Base-by-base conservation (phyloP, 768 basidiomycete species). In the Termitomyces sp. region DNA sequence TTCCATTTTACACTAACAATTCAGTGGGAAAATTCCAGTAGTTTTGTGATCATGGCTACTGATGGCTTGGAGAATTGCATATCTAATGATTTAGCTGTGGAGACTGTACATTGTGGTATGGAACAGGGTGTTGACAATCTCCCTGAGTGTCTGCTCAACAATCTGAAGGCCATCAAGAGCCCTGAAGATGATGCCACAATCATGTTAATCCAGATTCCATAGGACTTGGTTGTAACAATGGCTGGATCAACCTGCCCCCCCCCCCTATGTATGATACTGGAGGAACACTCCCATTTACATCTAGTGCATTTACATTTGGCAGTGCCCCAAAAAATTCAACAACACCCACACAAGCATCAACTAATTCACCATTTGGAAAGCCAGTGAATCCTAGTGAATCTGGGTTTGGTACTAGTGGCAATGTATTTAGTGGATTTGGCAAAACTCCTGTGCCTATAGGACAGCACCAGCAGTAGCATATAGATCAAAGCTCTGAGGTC, bases 31-130 rank as follows among this genome's bases (percentile, higher is more conserved):
- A 62, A 1, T 68, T 74, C 38, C 68, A 74, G 25, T 12, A 73
- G 76, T 51, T 76, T 85, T 66, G 66, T 85, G 31, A 77, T 86
- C 36, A 69, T 85, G 52, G 85, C 80, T 12, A 81, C 81, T 2
- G 84, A 86, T 65, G 84, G 84, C 1, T 69, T 86, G 12, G 86
- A 81, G 79, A 84, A 86, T 64, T 70, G 79, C 48, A 69, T 84
- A 37, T 77, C 81, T 43, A 83, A 75, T 66, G 73, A 81, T 57
- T 78, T 78, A 31, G 80, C 80, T 11, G 77, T 79, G 47, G 73
- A 74, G 3, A 75, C 80, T 38, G 76, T 84, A 17, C 60, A 60
- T 12, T 56, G 59, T 11, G 73, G 75, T 17, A 50, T 70, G 15
- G 60, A 56, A 8, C 57, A 60, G 37, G 65, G 63, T 10, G 65